Conservation (phyloP, 208 protist species). For the Trypanosoma lewisi region DNA sequence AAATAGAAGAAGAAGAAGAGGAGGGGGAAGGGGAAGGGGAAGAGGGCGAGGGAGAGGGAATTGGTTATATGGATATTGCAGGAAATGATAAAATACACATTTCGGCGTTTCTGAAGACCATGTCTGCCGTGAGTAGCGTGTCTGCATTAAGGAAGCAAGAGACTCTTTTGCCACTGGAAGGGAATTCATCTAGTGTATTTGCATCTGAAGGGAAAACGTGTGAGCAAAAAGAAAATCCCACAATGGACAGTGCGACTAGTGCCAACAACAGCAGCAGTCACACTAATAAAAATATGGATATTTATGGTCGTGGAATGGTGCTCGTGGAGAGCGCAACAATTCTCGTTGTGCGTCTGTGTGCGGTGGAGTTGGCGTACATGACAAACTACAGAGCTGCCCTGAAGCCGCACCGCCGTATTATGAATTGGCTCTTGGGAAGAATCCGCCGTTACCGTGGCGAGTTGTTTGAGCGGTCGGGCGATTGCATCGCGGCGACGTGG, state of each 20-base stretch:
- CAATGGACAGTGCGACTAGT: too few relatives aligned
- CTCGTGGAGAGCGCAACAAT: conserved; percentile 68
- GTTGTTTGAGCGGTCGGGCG: conserved; percentile 71
- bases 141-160: background rate
- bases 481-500: conserved; percentile 72
- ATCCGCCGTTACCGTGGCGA: conserved; percentile 72
- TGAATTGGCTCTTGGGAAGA: conserved; percentile 65
- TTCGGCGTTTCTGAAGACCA: conserved; percentile 23
- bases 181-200: background rate
- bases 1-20: conserved; percentile 31
- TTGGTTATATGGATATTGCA: conserved; percentile 21
- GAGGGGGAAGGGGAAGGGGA: conserved; percentile 13
- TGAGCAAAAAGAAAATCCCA: background rate
- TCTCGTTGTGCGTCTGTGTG: conserved; percentile 55
- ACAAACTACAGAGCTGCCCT: conserved; percentile 57
- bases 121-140: conserved; percentile 1
- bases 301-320: conserved; percentile 33
- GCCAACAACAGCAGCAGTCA: too few relatives aligned
- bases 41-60: conserved; percentile 30
- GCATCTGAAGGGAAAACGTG: background rate
- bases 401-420: conserved; percentile 69
- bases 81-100: conserved; percentile 14
- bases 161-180: background rate
- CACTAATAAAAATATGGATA: background rate
- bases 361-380: conserved; percentile 64